Percentiles rank a stretch among this genome's conserved stretches.
Evolutionary conservation across 169 alveolate species (phyloP).

Genomic region (Fabrea salina): DNA sequence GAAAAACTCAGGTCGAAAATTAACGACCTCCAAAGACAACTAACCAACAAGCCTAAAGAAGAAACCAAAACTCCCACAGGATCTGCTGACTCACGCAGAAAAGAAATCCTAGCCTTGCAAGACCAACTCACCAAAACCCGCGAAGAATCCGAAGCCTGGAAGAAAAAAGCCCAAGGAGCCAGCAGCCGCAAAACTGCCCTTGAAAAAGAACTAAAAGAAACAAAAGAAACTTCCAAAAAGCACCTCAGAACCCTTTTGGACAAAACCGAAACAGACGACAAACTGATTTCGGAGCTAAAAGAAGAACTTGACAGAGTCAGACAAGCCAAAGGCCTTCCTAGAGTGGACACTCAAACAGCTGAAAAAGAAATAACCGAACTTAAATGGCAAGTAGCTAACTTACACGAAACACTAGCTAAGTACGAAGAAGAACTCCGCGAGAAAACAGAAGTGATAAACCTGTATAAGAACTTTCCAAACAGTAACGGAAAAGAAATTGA

Average conservation of each 20-base stretch:
- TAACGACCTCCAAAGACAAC: slow-evolving; percentile 3
- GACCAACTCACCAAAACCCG: neutral
- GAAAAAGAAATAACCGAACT: slow-evolving; percentile 10
- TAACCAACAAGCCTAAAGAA: neutral
- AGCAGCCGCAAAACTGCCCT: neutral
- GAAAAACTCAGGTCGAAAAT: neutral
- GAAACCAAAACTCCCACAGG: neutral
- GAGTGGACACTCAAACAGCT: neutral
- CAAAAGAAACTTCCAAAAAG: neutral
- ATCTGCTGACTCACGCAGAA: slow-evolving; percentile 15
- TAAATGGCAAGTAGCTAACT: slow-evolving; percentile 9
- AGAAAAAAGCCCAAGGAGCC: slow-evolving; percentile 7
- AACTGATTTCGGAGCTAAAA: slow-evolving; percentile 1
- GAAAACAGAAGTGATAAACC: neutral
- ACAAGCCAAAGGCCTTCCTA: neutral
- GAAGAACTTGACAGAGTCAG: neutral
- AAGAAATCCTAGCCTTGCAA: slow-evolving; percentile 1
- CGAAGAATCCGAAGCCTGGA: neutral
- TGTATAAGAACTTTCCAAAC: neutral
- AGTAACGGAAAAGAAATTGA: neutral
- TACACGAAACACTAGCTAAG: neutral
- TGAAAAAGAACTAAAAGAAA: slow-evolving; percentile 22
- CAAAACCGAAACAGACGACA: slow-evolving; percentile 22
- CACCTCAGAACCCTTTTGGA: slow-evolving; percentile 14
- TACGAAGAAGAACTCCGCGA: slow-evolving; percentile 13